phyloP scores from a whole-genome alignment of 169 alveolate species.

The Cystoisospora suis region DNA sequence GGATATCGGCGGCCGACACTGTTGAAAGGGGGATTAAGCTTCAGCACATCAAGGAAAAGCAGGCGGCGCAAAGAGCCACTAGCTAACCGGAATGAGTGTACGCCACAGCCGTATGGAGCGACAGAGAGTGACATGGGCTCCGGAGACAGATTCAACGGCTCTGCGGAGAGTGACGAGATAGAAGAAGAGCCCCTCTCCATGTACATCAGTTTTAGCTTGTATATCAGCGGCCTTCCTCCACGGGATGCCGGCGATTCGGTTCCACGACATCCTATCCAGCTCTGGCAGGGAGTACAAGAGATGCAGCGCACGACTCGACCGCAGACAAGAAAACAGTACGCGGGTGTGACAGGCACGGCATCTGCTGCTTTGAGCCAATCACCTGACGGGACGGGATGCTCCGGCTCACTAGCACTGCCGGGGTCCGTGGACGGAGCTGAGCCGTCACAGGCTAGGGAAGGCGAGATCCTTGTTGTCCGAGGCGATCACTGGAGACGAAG shows the following conservation, averaged over 20 bases:
- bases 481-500: not conserved
- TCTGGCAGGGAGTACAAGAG: not conserved
- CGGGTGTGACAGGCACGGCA: too few relatives aligned
- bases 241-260: not conserved
- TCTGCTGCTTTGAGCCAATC: too few relatives aligned
- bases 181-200: not conserved
- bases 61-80: not conserved
- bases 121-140: too few relatives aligned
- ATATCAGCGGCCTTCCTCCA: not conserved
- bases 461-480: not conserved
- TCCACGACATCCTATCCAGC: not conserved
- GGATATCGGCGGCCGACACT: constrained; percentile 10
- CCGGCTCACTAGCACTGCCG: not conserved
- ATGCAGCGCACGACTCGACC: too few relatives aligned
- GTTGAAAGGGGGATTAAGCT: not conserved
- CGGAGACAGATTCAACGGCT: not conserved
- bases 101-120: too few relatives aligned
- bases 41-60: not conserved
- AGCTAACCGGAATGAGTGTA: too few relatives aligned
- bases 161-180: not conserved
- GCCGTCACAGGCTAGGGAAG: not conserved
- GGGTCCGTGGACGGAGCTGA: not conserved
- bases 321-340: too few relatives aligned
- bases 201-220: constrained; percentile 31
- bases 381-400: not conserved